Evolutionary conservation across 768 basidiomycete species (phyloP), one percentile per base, ranked within the genome.

Genomic region (Dioszegia hungarica): DNA sequence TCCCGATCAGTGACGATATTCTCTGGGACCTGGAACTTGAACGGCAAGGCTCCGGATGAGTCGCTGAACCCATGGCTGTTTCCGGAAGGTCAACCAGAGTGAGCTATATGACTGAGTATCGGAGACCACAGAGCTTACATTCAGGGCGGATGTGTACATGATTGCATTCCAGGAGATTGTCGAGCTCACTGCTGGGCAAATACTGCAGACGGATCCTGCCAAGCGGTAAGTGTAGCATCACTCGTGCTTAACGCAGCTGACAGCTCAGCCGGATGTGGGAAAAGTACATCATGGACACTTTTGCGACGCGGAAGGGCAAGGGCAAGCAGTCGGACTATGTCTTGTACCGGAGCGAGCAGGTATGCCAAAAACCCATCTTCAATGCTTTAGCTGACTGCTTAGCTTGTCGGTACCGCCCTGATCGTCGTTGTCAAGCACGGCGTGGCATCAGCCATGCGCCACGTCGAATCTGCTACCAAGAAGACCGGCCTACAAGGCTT

Each of bases 121-220:
- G 27, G 6, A 28, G 15, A 44, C 2, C 9, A 24, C 17, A 22
- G 25, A 46, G 22, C 57, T 58, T 22, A 60, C 28, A 10, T 17
- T 6, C 36, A 64, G 64, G 40, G 46, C 92, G 5, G 92, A 97
- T 70, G 84, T 98, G 60, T 86, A 94, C 72, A 86, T 86, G 20
- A 79, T 97, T 27, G 90, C 89, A 1, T 95, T 97, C 73, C 93
- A 99, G 76, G 95, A 99, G 76, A 92, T 99, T 51, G 95, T 99
- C 0, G 91, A 92, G 3, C 82, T 99, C 44, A 97, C 90, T n/a
- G 90, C 95, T 2, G 90, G 93, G 67, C 93, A 97, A 74, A 97
- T 99, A 39, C 81, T 97, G 15, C 92, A 95, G 74, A 87, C 92
- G 5, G 93, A 97, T 76, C 91, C 93, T 1, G 90, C 91, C 71